Percentiles rank a stretch among this genome's conserved stretches.
Conservation (phyloP, 163 green algal genomes). For the Scenedesmus sp. region DNA sequence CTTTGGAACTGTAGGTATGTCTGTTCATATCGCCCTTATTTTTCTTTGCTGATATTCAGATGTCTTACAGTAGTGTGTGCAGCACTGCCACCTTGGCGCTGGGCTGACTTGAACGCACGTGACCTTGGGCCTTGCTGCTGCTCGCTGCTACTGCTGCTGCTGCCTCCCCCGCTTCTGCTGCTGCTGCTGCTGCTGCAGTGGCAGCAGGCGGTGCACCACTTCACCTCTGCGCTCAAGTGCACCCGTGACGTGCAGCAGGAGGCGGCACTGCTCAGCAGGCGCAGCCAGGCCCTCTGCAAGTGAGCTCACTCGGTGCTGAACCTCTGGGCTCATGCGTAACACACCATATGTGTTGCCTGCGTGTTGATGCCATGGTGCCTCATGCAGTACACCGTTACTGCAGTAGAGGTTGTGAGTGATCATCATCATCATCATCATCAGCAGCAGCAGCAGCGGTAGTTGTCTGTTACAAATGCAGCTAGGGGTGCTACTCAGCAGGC, state of each 20-base stretch:
- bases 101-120: not conserved
- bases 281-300: conserved; percentile 28
- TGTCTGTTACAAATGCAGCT: not conserved
- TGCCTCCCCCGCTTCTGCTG: not conserved
- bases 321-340: too few relatives aligned
- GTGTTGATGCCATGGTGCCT: too few relatives aligned
- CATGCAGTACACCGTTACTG: too few relatives aligned
- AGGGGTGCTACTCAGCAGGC: conserved; percentile 19
- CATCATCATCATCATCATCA: too few relatives aligned
- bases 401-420: too few relatives aligned
- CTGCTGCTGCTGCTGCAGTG: conserved; percentile 15
- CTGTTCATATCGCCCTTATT: too few relatives aligned
- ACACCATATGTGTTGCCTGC: too few relatives aligned
- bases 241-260: not conserved
- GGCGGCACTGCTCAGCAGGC: conserved; percentile 27
- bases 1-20: too few relatives aligned
- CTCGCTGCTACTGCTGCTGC: not conserved
- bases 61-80: not conserved
- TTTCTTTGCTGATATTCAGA: not conserved
- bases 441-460: too few relatives aligned
- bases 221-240: conserved; percentile 35
- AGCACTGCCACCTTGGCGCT: not conserved
- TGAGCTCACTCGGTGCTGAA: not conserved
- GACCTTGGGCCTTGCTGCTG: not conserved
- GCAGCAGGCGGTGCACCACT: conserved; percentile 26